These are phyloP conservation scores for Sphagnum tenellum DNA, from an alignment of 225 moss, liverwort and hornwort genomes.

Conservation along the genomic window DNA sequence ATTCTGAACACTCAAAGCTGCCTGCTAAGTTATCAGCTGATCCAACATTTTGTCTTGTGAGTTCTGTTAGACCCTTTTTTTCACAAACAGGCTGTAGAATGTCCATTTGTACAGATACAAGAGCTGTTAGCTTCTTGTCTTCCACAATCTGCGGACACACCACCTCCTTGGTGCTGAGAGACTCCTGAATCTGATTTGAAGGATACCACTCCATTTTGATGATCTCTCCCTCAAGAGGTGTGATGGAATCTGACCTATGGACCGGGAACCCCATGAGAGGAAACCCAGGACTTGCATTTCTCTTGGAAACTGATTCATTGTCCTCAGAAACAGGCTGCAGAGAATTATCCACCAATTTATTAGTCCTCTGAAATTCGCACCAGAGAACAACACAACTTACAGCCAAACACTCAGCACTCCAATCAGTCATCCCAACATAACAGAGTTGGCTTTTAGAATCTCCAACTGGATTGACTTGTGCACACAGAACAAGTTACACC, in stretches of 20 bases:
- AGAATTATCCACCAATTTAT: background rate
- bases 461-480: background rate
- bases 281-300: constrained; percentile 11
- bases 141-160: constrained; percentile 16
- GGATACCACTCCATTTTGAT: constrained; percentile 18
- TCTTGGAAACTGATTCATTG: constrained; percentile 26
- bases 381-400: background rate
- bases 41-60: constrained; percentile 14
- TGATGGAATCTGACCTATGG: background rate
- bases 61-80: constrained; percentile 14
- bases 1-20: too few species aligned
- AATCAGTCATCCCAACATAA: background rate
- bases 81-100: constrained; percentile 12
- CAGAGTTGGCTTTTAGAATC: background rate
- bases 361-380: background rate
- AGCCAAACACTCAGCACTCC: background rate
- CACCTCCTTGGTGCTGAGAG: constrained; percentile 12
- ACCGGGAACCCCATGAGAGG: constrained; percentile 19
- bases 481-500: background rate
- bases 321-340: constrained; percentile 38
- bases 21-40: too few species aligned
- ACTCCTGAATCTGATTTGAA: constrained; percentile 4
- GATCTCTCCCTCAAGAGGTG: constrained; percentile 9
- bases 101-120: constrained; percentile 23
- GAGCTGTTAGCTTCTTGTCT: constrained; percentile 12